Base-by-base conservation (phyloP, 805 yeast species). In the Barnettozyma populi region DNA sequence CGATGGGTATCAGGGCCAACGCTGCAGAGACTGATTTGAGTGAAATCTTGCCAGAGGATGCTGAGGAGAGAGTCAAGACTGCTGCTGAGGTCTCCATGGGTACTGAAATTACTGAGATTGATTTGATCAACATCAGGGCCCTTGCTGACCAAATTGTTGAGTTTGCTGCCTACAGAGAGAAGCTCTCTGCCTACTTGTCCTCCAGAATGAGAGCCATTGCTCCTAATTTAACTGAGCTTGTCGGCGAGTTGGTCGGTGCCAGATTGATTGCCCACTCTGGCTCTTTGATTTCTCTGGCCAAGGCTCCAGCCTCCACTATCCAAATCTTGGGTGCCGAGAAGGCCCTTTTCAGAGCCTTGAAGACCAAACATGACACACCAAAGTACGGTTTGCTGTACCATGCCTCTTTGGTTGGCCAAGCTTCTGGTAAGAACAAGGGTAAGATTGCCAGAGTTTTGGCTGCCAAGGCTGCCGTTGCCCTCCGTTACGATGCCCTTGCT, bases 1-100 rank as follows among this genome's bases (percentile, higher is more conserved):
- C 84, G 60, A 90, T 94, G 97, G 98, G 98, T 59, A 73, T 87
- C 60, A 82, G 99, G 75, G 77, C 96, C 47, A 89, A 87, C 63
- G 96, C 96, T 59, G 72, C 88, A 43, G 92, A 84, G 54, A 84
- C 95, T 47, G 98, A 94, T 66, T 81, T 94, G 72, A 81, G 95
- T 59, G 86, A 84, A 57, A 83, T 94, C 56, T 74, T 90, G 56
- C 98, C 97, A 52, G 99, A 94, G 67, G 96, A 94, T 59, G 70
- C 84, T 53, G 97, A 95, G 70, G 86, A 85, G 66, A 88, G 82
- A 69, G 90, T 94, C 47, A 94, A 94, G 74, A 70, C 90, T 48
- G 97, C 98, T 58, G 98, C 99, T 58, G 98, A 94, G 76, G 90
- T 94, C 57, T 90, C 98, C 44, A 94, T 94, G 99, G 99, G 99